A percentile compares a stretch with the other conserved stretches of the same genome.
These are phyloP conservation scores for Daldinia decipiens DNA, from an alignment of 495 filamentous ascomycete species.

Conservation along the genomic window DNA sequence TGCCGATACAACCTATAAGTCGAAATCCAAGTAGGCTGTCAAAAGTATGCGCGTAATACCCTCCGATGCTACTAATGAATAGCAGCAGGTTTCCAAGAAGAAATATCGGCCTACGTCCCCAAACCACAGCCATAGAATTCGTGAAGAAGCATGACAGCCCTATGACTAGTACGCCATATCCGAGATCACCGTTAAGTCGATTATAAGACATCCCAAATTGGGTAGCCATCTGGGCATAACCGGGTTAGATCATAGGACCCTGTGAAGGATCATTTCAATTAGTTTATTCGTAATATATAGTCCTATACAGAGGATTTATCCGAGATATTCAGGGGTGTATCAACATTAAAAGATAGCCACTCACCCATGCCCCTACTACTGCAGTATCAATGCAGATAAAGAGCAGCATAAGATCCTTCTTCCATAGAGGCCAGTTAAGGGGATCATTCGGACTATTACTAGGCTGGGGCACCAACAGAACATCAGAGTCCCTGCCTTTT, in stretches of 20 bases:
- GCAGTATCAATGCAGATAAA: slow-evolving; percentile 55
- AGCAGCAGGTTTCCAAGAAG: slow-evolving; percentile 62
- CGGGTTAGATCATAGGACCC: slow-evolving; percentile 56
- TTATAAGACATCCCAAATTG: slow-evolving; percentile 55
- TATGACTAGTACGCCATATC: slow-evolving; percentile 62
- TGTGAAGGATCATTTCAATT: too few species aligned
- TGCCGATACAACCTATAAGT: slow-evolving; percentile 57
- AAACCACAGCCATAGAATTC: slow-evolving; percentile 65
- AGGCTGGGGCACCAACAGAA: slow-evolving; percentile 59
- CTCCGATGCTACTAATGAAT: slow-evolving; percentile 62
- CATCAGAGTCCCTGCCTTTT: slow-evolving; percentile 50
- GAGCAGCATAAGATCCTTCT: slow-evolving; percentile 54
- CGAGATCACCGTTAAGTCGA: slow-evolving; percentile 52
- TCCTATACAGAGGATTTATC: background rate
- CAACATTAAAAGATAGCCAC: slow-evolving; percentile 9
- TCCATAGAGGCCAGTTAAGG: slow-evolving; percentile 51
- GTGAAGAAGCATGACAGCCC: slow-evolving; percentile 64
- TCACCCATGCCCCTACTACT: slow-evolving; percentile 44
- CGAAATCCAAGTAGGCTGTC: slow-evolving; percentile 49
- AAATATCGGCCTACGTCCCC: slow-evolving; percentile 67
- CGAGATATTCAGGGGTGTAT: background rate
- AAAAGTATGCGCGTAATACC: slow-evolving; percentile 58
- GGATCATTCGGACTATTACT: slow-evolving; percentile 59
- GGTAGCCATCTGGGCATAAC: slow-evolving; percentile 48
- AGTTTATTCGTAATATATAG: too few species aligned